Conservation (phyloP, 2,329 filamentous ascomycete species). For the Acarospora socialis region DNA sequence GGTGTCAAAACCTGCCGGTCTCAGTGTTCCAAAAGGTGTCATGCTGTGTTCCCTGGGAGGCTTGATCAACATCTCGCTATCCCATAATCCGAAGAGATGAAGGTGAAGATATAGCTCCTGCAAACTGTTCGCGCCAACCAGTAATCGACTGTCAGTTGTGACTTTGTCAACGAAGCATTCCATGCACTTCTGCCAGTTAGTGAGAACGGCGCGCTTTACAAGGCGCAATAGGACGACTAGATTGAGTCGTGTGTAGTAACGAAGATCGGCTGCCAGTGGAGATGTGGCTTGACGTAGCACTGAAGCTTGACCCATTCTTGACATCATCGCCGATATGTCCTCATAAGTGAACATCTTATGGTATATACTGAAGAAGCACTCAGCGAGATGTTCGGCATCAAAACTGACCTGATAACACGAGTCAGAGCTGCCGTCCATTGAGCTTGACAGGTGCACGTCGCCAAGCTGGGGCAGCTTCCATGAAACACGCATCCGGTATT, state of each 20-base stretch:
- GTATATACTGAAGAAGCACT: conserved; percentile 30
- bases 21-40: no score
- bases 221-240: conserved; percentile 17
- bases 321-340: conserved; percentile 14
- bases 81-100: conserved; percentile 15
- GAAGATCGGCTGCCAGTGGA: no score
- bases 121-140: conserved; percentile 15
- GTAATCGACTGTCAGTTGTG: conserved; percentile 7
- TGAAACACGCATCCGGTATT: conserved; percentile 4
- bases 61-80: no score
- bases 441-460: no score
- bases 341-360: conserved; percentile 33
- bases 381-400: conserved; percentile 28
- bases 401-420: conserved; percentile 28
- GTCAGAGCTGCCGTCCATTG: no score
- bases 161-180: conserved; percentile 7
- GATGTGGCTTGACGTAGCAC: conserved; percentile 4
- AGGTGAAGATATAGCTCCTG: conserved; percentile 20
- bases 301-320: conserved; percentile 3
- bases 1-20: conserved; percentile 5
- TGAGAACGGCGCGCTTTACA: conserved; percentile 14
- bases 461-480: conserved; percentile 6
- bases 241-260: conserved; percentile 17
- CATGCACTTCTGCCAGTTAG: conserved; percentile 14
- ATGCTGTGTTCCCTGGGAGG: conserved; percentile 6